These are phyloP conservation scores for Erodium moschatum DNA, from an alignment of 441 rosid species.

Conservation along the genomic window DNA sequence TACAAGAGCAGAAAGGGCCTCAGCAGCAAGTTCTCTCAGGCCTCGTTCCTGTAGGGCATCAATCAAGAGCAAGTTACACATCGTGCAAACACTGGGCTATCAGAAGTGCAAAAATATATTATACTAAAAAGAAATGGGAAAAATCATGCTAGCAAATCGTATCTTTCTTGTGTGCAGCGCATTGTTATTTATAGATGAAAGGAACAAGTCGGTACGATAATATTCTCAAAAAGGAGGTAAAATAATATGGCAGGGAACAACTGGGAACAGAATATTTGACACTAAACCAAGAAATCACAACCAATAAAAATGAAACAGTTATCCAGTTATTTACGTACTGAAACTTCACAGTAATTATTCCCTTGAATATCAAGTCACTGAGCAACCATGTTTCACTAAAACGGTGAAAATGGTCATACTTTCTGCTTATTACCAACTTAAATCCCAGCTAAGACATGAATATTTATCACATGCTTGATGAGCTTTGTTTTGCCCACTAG, in stretches of 20 bases:
- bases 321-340: neutral
- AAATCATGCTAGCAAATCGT: neutral
- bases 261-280: too few relatives aligned
- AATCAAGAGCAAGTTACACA: conserved; percentile 18
- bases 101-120: neutral
- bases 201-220: neutral
- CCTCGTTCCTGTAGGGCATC: conserved; percentile 61
- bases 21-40: conserved; percentile 84
- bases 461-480: neutral
- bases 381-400: neutral
- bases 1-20: conserved; percentile 85
- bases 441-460: neutral
- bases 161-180: neutral
- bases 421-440: neutral
- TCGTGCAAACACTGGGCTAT: conserved; percentile 9
- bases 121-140: neutral
- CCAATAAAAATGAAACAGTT: too few relatives aligned
- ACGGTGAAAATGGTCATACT: neutral
- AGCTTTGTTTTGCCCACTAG: neutral
- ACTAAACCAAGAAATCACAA: too few relatives aligned
- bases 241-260: too few relatives aligned
- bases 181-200: neutral
- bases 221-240: too few relatives aligned
- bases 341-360: neutral
- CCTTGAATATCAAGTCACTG: neutral